Conservation (phyloP, 192 early-diverging fungal genomes). For the Lunasporangiospora selenospora region DNA sequence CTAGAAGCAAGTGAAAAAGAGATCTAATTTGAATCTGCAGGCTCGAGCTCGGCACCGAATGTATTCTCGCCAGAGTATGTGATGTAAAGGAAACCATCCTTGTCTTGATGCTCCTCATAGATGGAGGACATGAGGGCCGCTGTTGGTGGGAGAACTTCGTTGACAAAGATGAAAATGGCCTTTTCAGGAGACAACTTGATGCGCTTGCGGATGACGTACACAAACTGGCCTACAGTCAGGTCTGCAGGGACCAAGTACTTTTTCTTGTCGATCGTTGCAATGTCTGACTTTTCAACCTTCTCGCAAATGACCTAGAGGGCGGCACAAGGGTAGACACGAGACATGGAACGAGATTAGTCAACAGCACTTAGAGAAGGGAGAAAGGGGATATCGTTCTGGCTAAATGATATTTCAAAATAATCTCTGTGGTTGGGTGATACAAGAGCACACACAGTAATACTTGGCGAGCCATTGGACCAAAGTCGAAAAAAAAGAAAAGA, state of each 20-base stretch:
- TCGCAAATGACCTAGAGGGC: conserved; percentile 77
- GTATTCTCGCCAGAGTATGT: conserved; percentile 93
- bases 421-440: too few relatives aligned
- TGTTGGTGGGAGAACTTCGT: conserved; percentile 94
- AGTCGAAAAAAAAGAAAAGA: too few relatives aligned
- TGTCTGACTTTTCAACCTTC: conserved; percentile 98
- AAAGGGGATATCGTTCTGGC: background rate
- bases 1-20: conserved; percentile 16
- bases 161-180: conserved; percentile 99
- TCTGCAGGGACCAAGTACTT: conserved; percentile 98
- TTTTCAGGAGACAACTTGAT: conserved; percentile 97
- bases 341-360: conserved; percentile 1
- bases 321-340: conserved; percentile 6
- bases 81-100: conserved; percentile 98
- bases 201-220: conserved; percentile 96
- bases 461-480: too few relatives aligned
- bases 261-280: conserved; percentile 98
- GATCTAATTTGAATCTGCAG: conserved; percentile 18
- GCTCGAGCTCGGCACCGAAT: conserved; percentile 62
- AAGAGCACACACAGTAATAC: too few relatives aligned
- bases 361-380: background rate
- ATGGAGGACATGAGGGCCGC: conserved; percentile 92
- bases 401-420: too few relatives aligned
- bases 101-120: conserved; percentile 98
- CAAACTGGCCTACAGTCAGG: conserved; percentile 97